Evolutionary conservation across 2,329 filamentous ascomycete species (phyloP), one percentile per base, ranked within the genome.

Genomic region (Lachnellula hyalina): DNA sequence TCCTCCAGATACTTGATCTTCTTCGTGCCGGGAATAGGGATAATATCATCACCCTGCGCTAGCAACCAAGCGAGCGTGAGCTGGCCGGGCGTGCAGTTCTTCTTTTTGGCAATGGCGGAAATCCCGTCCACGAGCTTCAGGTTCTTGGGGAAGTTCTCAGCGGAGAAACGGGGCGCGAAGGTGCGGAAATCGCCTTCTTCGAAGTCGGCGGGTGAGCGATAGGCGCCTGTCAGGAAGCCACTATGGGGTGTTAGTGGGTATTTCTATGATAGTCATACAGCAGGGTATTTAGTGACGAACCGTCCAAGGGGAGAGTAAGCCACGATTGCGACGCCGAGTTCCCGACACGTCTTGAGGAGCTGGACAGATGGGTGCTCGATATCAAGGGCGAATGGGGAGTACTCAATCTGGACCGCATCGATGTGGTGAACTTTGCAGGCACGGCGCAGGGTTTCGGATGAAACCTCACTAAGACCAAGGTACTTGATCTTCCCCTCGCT

Each of bases 1-100:
- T 79, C 72, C 53, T 78, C 73, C 28, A 81, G 63, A 53, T 75
- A 77, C 60, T 72, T 71, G 38, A 75, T 66, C 52, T 66, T 75
- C 66, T 74, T 78, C 0, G 77, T 80, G 1, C 77, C 78, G 0
- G 75, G 81, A 49, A 80, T 87, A 0, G 85, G 81, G 62, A 83
- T 77, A 49, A 87, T 73, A 60, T 84, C 79, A 2, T 78, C 73
- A 0, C 80, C 81, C 62, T 86, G 82, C 4, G 77, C 77, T 59
- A 84, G 62, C 53, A 87, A 61, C 83, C 84, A 88, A 0, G 84
- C 84, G 28, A 87, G 71, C 1, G 81, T 78, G 34, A 89, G 65
- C 65, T 89, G 79, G 1, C 74, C 75, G 0, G 81, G 61, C 0
- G 83, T 84, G 46, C 73, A 75, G 4, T 65, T 75, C 69, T 87